A percentile compares a stretch with the other conserved stretches of the same genome.
Conservation (phyloP, 768 basidiomycete species). For the Collybia sp. region DNA sequence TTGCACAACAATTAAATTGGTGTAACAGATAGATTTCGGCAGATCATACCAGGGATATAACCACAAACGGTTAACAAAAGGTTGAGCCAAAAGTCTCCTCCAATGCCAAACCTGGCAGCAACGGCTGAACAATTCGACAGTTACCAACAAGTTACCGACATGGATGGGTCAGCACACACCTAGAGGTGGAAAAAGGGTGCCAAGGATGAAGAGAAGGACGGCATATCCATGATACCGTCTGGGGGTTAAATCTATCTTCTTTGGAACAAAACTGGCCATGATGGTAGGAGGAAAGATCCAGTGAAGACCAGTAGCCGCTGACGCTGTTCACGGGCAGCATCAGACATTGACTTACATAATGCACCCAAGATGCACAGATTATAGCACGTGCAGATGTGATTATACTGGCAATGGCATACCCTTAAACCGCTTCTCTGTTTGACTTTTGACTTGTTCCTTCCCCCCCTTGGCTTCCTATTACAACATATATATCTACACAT, state of each 20-base stretch:
- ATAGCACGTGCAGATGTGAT: too few relatives aligned
- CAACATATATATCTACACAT: too few relatives aligned
- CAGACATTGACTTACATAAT: too few relatives aligned
- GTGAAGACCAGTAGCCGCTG: too few relatives aligned
- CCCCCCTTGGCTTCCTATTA: background rate
- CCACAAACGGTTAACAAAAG: conserved; percentile 84
- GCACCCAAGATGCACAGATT: too few relatives aligned
- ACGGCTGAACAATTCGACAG: conserved; percentile 54
- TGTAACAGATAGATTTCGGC: conserved; percentile 1
- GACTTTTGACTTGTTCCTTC: conserved; percentile 2
- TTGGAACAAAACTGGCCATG: conserved; percentile 31
- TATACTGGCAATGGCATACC: background rate
- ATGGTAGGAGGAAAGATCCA: background rate
- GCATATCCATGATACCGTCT: conserved; percentile 78
- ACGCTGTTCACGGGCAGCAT: too few relatives aligned
- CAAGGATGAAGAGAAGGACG: conserved; percentile 78
- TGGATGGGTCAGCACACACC: conserved; percentile 41
- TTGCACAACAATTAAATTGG: conserved; percentile 19
- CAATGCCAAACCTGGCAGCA: conserved; percentile 89
- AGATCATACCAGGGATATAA: conserved; percentile 76
- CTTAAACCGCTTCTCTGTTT: conserved; percentile 3
- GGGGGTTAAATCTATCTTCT: conserved; percentile 61
- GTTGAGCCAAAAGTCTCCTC: conserved; percentile 89
- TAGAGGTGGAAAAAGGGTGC: conserved; percentile 88
- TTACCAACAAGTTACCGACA: conserved; percentile 2